Conservation (phyloP, 2,329 filamentous ascomycete species). For the Phyllosticta citribraziliensis region DNA sequence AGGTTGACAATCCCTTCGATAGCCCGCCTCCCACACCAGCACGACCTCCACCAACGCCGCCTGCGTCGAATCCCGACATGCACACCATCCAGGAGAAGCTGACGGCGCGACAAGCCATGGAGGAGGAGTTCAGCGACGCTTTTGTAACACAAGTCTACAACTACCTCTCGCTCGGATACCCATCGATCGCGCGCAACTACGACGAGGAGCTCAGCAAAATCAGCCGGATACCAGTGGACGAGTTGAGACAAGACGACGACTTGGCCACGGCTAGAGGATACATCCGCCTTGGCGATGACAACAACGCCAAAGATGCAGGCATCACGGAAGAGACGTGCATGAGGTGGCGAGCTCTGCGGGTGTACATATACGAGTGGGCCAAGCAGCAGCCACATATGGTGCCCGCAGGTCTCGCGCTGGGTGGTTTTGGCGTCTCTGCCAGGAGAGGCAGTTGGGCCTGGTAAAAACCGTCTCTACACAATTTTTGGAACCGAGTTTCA, state of each 20-base stretch:
- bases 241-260: slow-evolving; percentile 64
- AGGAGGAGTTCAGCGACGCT: slow-evolving; percentile 64
- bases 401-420: slow-evolving; percentile 18
- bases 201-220: slow-evolving; percentile 82
- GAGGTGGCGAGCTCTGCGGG: slow-evolving; percentile 72
- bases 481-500: neutral
- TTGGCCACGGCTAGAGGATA: slow-evolving; percentile 59
- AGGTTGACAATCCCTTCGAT: slow-evolving; percentile 33
- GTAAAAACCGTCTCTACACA: slow-evolving; percentile 6
- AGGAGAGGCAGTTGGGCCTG: slow-evolving; percentile 41
- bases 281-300: slow-evolving; percentile 46
- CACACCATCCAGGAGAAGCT: slow-evolving; percentile 31
- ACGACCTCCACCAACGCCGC: slow-evolving; percentile 27
- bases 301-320: slow-evolving; percentile 41
- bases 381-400: slow-evolving; percentile 69
- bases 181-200: slow-evolving; percentile 70
- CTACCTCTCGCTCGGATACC: slow-evolving; percentile 88
- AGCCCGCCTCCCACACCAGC: slow-evolving; percentile 27
- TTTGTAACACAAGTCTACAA: slow-evolving; percentile 97
- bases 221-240: slow-evolving; percentile 55
- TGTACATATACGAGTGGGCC: slow-evolving; percentile 85
- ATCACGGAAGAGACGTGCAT: slow-evolving; percentile 46
- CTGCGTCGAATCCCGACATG: slow-evolving; percentile 28
- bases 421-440: slow-evolving; percentile 33
- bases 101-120: slow-evolving; percentile 37